Base-by-base conservation (phyloP, 768 basidiomycete species). In the Calocera cornea region DNA sequence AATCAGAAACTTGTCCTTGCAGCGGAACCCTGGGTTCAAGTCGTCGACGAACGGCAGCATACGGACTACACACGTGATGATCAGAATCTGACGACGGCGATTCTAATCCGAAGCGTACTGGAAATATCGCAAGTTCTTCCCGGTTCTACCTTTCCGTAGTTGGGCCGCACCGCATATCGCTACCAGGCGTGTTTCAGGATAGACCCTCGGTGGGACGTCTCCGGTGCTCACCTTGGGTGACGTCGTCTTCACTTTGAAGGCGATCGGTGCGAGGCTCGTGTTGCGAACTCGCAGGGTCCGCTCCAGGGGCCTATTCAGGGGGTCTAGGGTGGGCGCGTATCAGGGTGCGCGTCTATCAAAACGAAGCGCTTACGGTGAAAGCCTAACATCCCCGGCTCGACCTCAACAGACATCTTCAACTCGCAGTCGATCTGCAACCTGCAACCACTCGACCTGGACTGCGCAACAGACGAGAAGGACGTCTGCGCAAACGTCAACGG, bases 1-100 rank as follows among this genome's bases (percentile, higher is more conserved):
- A 19, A 60, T 60, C 54, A 60, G 31, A 22, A 60, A 60, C 54
- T 60, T 60, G 54, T 60, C 54, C 31, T 33, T 60, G 54, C 54
- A 60, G 2, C 2, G 2, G 3, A 31, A 11, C 8, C 54, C 54
- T 29, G 54, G 14, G 14, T 11, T 11, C 24, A 33, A 22, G 31
- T 60, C 54, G 7, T 60, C 27, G 16, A 5, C 54, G 19, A 5
- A 60, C 31, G 54, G 27, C 27, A 27, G 11, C 54, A 60, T 60
- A 16, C 27, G 31, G 54, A 60, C 54, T 60, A 31, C 40, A 50
- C n/a, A 14, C 7, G 16, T 7, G 5, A 19, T 60, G 10, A 22
- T 12, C 54, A 60, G 24, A 33, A 5, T 12, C 31, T 16, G 54
- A 27, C 10, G 27, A 60, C 14, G 14, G 14, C 14, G 36, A 38